phyloP scores from a whole-genome alignment of 2,329 filamentous ascomycete genomes.

The Plectosphaerella cucumerina region DNA sequence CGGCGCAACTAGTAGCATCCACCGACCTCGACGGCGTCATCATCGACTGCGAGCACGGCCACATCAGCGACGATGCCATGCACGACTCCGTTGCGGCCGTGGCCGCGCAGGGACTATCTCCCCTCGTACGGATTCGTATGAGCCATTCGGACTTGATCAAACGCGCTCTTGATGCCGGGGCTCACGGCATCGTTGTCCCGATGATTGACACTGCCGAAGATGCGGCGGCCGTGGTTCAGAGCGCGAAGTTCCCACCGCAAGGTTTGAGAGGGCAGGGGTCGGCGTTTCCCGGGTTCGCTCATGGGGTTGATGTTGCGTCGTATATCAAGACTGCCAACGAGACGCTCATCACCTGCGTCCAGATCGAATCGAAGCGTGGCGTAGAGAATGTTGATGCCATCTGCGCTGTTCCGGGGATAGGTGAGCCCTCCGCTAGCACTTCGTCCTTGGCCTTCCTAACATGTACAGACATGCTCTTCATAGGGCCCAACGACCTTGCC shows the following conservation, averaged over 20 bases:
- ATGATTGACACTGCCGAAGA: no score
- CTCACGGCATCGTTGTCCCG: no score
- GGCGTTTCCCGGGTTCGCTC: slow-evolving; percentile 41
- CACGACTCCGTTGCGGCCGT: no score
- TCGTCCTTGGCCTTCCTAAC: no score
- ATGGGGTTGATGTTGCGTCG: slow-evolving; percentile 36
- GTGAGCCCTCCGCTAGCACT: no score
- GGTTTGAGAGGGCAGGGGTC: slow-evolving; percentile 39
- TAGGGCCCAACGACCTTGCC: slow-evolving; percentile 38
- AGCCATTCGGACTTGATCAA: no score
- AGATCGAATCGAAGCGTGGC: slow-evolving; percentile 37
- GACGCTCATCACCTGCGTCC: slow-evolving; percentile 36
- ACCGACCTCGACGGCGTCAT: slow-evolving; percentile 11
- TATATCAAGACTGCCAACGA: slow-evolving; percentile 48
- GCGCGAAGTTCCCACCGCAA: slow-evolving; percentile 6
- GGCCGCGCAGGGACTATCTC: neutral
- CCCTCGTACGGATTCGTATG: no score
- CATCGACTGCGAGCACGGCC: no score
- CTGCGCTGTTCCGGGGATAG: slow-evolving; percentile 34
- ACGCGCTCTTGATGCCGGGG: no score
- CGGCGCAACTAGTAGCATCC: slow-evolving; percentile 43
- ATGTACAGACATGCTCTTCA: slow-evolving; percentile 30
- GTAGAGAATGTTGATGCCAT: slow-evolving; percentile 41
- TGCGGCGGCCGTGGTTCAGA: no score
- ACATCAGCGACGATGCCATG: no score